A percentile compares a stretch with the other conserved stretches of the same genome.
These are phyloP conservation scores for Podospora australis DNA, from an alignment of 495 filamentous ascomycete species.

Conservation along the genomic window DNA sequence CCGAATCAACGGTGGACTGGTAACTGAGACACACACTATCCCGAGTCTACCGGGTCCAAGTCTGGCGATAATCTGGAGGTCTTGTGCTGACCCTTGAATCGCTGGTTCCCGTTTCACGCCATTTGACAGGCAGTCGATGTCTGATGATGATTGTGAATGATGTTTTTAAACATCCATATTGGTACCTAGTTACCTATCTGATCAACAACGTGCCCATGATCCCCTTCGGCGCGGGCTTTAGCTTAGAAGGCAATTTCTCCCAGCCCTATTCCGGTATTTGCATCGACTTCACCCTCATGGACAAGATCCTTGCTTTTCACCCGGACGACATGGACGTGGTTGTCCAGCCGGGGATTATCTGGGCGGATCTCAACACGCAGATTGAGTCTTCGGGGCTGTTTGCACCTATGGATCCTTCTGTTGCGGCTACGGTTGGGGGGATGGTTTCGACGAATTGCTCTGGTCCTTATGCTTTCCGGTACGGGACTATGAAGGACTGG, in stretches of 20 bases:
- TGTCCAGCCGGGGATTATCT: constrained; percentile 78
- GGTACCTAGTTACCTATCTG: too few species aligned
- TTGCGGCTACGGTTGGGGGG: constrained; percentile 55
- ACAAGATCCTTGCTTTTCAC: constrained; percentile 66
- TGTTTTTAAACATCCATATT: too few species aligned
- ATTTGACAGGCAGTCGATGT: too few species aligned
- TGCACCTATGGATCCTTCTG: constrained; percentile 73
- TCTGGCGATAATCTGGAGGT: too few species aligned
- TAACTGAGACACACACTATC: too few species aligned
- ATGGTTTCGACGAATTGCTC: constrained; percentile 76
- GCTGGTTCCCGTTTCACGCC: too few species aligned
- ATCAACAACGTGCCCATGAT: constrained; percentile 77
- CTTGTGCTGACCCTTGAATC: too few species aligned
- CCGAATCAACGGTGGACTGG: too few species aligned
- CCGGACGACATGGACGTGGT: constrained; percentile 84
- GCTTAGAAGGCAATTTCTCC: constrained; percentile 80
- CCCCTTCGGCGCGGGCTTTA: constrained; percentile 78
- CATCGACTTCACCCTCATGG: constrained; percentile 80
- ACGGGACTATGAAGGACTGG: constrained; percentile 83
- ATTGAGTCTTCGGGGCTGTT: constrained; percentile 70
- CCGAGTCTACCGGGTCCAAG: too few species aligned
- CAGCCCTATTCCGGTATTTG: constrained; percentile 74
- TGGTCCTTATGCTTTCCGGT: constrained; percentile 71
- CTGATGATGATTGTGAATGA: too few species aligned
- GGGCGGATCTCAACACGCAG: constrained; percentile 75